phyloP scores from a whole-genome alignment of 805 yeast species.

The Spathaspora passalidarum region DNA sequence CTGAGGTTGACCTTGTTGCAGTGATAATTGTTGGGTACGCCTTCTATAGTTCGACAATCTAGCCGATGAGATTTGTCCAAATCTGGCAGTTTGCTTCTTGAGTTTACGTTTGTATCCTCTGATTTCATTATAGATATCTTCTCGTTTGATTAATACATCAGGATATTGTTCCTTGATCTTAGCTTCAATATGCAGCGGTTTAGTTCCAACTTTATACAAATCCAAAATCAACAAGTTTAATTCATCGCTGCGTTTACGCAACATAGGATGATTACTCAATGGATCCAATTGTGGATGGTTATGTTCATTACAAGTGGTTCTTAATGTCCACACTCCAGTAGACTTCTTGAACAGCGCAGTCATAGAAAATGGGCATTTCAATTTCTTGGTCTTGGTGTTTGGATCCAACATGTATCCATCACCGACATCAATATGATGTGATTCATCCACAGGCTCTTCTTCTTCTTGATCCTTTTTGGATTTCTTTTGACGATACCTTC shows the following conservation, averaged over 20 bases:
- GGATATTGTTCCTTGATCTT: conserved; percentile 51
- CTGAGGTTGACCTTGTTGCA: not conserved
- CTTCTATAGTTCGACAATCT: conserved; percentile 8
- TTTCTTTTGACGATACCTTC: conserved; percentile 52
- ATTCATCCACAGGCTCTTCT: conserved; percentile 1
- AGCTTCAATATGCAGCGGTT: conserved; percentile 52
- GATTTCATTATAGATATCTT: conserved; percentile 57
- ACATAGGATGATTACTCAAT: conserved; percentile 53
- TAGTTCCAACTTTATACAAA: conserved; percentile 52
- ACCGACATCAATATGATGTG: conserved; percentile 24
- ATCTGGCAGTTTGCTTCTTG: conserved; percentile 34
- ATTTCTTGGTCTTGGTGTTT: conserved; percentile 47
- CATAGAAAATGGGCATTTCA: conserved; percentile 58
- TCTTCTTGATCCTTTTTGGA: conserved; percentile 19
- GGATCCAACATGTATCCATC: conserved; percentile 37
- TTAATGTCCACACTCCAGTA: conserved; percentile 49
- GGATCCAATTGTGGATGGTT: conserved; percentile 60
- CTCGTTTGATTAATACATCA: conserved; percentile 52
- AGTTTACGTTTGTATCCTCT: conserved; percentile 53
- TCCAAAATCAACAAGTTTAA: conserved; percentile 50
- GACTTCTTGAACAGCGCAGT: conserved; percentile 52
- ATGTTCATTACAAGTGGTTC: conserved; percentile 54
- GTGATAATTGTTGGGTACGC: not conserved
- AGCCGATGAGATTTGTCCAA: conserved; percentile 8
- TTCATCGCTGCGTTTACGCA: conserved; percentile 51